phyloP scores from a whole-genome alignment of 2,329 filamentous ascomycete species.

The Leptographium procerum region DNA sequence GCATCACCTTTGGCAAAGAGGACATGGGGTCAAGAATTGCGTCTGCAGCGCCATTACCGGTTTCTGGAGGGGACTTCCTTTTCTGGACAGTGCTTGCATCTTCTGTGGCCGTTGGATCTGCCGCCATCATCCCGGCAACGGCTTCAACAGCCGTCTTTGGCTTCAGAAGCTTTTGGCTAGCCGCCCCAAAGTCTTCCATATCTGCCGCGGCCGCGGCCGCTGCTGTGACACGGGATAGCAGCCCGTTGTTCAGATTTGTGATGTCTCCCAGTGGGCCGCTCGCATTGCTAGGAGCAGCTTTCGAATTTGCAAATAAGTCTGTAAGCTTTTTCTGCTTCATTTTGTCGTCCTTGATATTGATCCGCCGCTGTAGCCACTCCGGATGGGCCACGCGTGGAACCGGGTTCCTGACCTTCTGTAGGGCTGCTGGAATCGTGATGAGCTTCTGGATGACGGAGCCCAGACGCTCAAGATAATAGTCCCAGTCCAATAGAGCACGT shows the following conservation, averaged over 20 bases:
- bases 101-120: not conserved
- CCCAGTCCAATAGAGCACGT: slow-evolving; percentile 83
- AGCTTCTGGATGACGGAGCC: slow-evolving; percentile 98
- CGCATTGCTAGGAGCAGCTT: not conserved
- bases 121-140: slow-evolving; percentile 19
- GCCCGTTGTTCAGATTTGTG: slow-evolving; percentile 37
- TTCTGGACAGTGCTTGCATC: slow-evolving; percentile 46
- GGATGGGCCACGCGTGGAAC: slow-evolving; percentile 89
- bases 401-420: slow-evolving; percentile 91
- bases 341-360: slow-evolving; percentile 90
- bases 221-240: slow-evolving; percentile 27
- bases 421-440: slow-evolving; percentile 92
- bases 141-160: slow-evolving; percentile 45
- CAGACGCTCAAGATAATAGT: slow-evolving; percentile 91
- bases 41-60: slow-evolving; percentile 22
- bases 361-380: slow-evolving; percentile 89
- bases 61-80: slow-evolving; percentile 60
- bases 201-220: slow-evolving; percentile 29
- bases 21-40: slow-evolving; percentile 69
- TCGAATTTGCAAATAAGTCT: slow-evolving; percentile 65
- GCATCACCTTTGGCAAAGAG: slow-evolving; percentile 71
- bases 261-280: slow-evolving; percentile 59
- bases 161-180: slow-evolving; percentile 47
- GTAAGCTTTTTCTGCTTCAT: slow-evolving; percentile 99
- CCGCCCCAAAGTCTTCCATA: slow-evolving; percentile 65